phyloP scores from a whole-genome alignment of 768 basidiomycete genomes.

The Boletus sensibilis region DNA sequence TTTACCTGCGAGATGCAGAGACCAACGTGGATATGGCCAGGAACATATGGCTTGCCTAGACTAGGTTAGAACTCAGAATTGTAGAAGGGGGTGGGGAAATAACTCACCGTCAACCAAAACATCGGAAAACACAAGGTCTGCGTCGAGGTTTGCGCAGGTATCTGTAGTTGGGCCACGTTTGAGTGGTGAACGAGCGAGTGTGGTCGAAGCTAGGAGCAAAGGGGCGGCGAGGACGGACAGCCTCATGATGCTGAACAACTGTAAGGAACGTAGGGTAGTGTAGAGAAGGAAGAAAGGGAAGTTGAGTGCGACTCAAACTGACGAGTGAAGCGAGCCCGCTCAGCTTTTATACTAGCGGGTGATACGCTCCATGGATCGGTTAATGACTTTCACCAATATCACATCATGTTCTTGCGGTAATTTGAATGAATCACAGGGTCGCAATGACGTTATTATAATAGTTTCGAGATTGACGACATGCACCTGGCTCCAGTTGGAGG shows the following conservation, averaged over 20 bases:
- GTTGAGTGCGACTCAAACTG: background rate
- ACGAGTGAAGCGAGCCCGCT: background rate
- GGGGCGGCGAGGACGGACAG: slow-evolving; percentile 11
- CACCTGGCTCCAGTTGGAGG: background rate
- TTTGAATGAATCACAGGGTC: background rate
- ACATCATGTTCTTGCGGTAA: slow-evolving; percentile 2
- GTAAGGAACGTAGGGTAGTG: background rate
- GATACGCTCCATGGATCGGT: background rate
- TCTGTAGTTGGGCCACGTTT: slow-evolving; percentile 8
- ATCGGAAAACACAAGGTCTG: slow-evolving; percentile 20
- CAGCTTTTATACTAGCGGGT: slow-evolving; percentile 8
- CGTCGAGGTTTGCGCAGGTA: slow-evolving; percentile 16
- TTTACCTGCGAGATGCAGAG: slow-evolving; percentile 31
- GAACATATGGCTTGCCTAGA: slow-evolving; percentile 20
- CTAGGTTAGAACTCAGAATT: background rate
- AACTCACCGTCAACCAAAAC: slow-evolving; percentile 9
- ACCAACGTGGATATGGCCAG: slow-evolving; percentile 29
- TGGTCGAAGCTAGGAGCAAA: slow-evolving; percentile 17
- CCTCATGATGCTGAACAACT: slow-evolving; percentile 15
- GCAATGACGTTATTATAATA: background rate
- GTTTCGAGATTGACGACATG: background rate
- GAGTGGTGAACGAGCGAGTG: slow-evolving; percentile 17
- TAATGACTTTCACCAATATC: slow-evolving; percentile 3
- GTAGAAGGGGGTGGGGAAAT: too few species aligned
- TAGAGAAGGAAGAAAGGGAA: background rate